A percentile compares a stretch with the other conserved stretches of the same genome.
phyloP scores from a whole-genome alignment of 768 basidiomycete species.

The Boletus rubroflammeus region DNA sequence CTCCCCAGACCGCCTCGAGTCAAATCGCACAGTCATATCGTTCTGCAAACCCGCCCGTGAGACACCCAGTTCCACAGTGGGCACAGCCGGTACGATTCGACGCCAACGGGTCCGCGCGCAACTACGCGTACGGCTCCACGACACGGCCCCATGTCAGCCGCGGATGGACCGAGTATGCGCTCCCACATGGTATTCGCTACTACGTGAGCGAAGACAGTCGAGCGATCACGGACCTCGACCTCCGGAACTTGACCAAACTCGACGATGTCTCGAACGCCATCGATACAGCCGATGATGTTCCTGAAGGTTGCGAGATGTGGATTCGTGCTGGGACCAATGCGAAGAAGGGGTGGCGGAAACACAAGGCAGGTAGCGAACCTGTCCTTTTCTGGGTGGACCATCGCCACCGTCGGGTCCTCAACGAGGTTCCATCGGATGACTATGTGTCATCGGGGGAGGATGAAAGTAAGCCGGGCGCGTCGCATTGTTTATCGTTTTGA shows the following conservation, averaged over 20 bases:
- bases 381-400: constrained; percentile 67
- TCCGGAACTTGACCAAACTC: constrained; percentile 51
- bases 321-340: constrained; percentile 40
- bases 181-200: constrained; percentile 72
- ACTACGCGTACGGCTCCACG: constrained; percentile 26
- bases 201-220: constrained; percentile 61
- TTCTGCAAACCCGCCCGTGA: constrained; percentile 16
- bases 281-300: constrained; percentile 32
- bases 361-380: constrained; percentile 33
- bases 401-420: constrained; percentile 47
- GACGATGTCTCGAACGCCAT: constrained; percentile 36
- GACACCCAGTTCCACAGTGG: constrained; percentile 29
- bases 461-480: constrained; percentile 35
- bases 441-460: constrained; percentile 29
- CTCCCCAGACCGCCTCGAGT: constrained; percentile 16
- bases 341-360: constrained; percentile 29
- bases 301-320: constrained; percentile 60
- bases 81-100: constrained; percentile 24
- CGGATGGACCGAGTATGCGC: constrained; percentile 72
- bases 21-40: constrained; percentile 27
- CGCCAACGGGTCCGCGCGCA: constrained; percentile 31
- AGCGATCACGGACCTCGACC: constrained; percentile 67
- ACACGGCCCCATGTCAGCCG: constrained; percentile 30
- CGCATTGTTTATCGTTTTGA: neutral
- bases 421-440: constrained; percentile 39